Base-by-base conservation (phyloP, 78 protist species). In the Dictyostelium brefeldianum region DNA sequence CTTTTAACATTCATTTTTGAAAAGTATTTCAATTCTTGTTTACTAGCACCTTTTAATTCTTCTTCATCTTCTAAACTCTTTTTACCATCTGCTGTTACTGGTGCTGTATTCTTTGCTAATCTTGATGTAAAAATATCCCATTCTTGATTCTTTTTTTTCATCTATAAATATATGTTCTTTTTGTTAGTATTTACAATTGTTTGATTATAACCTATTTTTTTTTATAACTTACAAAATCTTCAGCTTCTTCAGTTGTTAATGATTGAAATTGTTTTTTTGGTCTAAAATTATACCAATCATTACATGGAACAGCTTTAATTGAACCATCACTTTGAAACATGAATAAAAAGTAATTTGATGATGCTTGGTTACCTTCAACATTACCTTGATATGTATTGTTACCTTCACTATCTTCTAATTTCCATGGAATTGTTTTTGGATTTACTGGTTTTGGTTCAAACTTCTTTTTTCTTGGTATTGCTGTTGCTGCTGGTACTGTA, bases 231-330 rank as follows among this genome's bases (percentile, higher is more conserved):
- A 83, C 91, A 74, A 73, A 51, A n/a, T 57, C 84, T 64, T 87
- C 93, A 27, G 93, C 93, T 47, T 87, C 93, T 77, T 87, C 93
- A 29, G 70, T 87, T 56, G 84, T 77, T 6, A 77, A 17, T 12
- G 65, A 36, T 18, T 59, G 59, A 11, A 87, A 22, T 48, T 87
- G 84, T 77, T 87, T 87, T 48, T 80, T 74, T 54, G 81, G 80
- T 87, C 81, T 87, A 77, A 87, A 87, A 31, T 54, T 87, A 65
- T 87, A 87, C 93, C 93, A 87, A 77, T 87, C 93, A 20, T 67
- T 47, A 15, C 74, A 77, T n/a, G 93, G 93, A 29, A 87, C 93
- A 0, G 93, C 93, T 51, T 59, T 87, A 62, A 87, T 87, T 5
- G 84, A 46, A 31, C 75, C 69, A 64, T 87, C 84, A 64, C 93